Conservation (phyloP, 148 eudicot genomes). For the Agrostemma githago region DNA sequence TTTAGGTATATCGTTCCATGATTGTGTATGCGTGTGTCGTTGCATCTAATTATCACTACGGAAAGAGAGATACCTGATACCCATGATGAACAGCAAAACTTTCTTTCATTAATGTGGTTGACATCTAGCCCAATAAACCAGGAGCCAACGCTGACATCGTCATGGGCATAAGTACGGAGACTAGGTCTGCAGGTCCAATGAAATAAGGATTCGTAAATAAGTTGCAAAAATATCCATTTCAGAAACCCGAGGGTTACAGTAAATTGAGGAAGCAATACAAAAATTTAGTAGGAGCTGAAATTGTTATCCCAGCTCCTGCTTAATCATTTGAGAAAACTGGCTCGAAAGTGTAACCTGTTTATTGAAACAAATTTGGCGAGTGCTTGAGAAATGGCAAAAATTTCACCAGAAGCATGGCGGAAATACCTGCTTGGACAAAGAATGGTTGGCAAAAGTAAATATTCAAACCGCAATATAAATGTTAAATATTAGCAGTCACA, state of each 20-base stretch:
- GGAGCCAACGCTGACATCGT: slow-evolving; percentile 83
- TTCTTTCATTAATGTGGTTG: slow-evolving; percentile 58
- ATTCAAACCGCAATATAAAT: neutral
- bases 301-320: neutral
- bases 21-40: neutral
- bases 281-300: neutral
- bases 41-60: neutral
- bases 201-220: neutral
- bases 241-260: neutral
- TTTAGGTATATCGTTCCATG: neutral
- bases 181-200: slow-evolving; percentile 45
- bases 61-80: slow-evolving; percentile 55
- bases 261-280: neutral
- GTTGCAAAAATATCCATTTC: neutral
- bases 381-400: slow-evolving; percentile 68
- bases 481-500: neutral
- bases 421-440: slow-evolving; percentile 51
- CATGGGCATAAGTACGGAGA: slow-evolving; percentile 79
- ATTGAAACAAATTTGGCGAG: slow-evolving; percentile 72
- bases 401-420: slow-evolving; percentile 85
- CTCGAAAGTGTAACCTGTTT: slow-evolving; percentile 45
- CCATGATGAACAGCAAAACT: slow-evolving; percentile 88
- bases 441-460: slow-evolving; percentile 4
- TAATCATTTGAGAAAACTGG: neutral
- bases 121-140: slow-evolving; percentile 88